Conservation (phyloP, 495 filamentous ascomycete genomes). For the Neurospora sp. region DNA sequence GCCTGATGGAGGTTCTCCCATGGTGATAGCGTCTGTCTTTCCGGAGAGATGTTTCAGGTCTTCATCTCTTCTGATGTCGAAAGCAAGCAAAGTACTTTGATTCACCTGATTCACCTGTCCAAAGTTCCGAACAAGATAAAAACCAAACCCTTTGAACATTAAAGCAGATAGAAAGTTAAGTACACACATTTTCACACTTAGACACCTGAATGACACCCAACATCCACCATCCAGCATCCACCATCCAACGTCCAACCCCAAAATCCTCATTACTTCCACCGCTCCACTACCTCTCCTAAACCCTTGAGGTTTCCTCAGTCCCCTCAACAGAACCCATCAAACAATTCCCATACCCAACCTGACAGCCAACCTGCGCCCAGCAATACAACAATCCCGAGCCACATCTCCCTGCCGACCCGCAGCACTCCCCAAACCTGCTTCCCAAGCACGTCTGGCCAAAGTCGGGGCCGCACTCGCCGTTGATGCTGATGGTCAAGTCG, state of each 20-base stretch:
- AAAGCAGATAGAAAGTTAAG: not conserved
- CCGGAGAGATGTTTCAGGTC: not conserved
- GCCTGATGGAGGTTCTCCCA: not conserved
- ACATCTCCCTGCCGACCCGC: constrained; percentile 20
- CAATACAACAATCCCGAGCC: constrained; percentile 18
- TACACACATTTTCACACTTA: not conserved
- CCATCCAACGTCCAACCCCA: not conserved
- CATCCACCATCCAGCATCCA: no score
- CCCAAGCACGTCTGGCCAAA: constrained; percentile 25
- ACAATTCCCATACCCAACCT: constrained; percentile 17
- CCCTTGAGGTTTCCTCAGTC: not conserved
- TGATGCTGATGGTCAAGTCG: constrained; percentile 3
- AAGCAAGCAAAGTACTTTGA: not conserved
- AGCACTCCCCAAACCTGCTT: constrained; percentile 27
- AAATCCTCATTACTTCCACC: not conserved
- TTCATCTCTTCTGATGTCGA: not conserved
- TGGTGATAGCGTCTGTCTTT: not conserved
- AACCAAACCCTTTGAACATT: no score
- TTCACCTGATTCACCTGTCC: not conserved
- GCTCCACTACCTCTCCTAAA: not conserved
- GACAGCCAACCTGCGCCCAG: constrained; percentile 17
- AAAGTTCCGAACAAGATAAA: not conserved
- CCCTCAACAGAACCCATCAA: not conserved
- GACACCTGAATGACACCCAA: not conserved
- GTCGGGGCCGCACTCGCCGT: constrained; percentile 14